phyloP scores from a whole-genome alignment of 2,329 filamentous ascomycete genomes.

The Fonsecaea pugnacius region DNA sequence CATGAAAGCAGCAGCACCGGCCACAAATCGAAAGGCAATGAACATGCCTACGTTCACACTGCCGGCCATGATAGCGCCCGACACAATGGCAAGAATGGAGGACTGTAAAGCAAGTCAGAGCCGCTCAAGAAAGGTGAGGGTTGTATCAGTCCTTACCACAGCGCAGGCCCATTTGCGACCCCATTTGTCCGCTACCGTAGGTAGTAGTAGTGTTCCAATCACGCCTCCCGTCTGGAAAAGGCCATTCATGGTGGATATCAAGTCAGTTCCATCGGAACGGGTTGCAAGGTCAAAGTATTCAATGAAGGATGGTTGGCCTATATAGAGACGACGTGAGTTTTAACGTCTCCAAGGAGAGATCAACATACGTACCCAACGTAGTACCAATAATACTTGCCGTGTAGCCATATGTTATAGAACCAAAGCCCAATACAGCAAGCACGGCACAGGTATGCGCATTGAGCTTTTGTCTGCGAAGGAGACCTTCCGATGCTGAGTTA shows the following conservation, averaged over 20 bases:
- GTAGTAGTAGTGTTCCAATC: constrained; percentile 30
- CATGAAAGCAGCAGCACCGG: constrained; percentile 34
- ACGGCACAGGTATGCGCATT: constrained; percentile 30
- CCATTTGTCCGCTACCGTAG: constrained; percentile 31
- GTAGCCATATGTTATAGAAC: constrained; percentile 34
- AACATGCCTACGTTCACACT: constrained; percentile 32
- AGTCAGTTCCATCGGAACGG: constrained; percentile 28
- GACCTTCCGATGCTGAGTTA: constrained; percentile 21
- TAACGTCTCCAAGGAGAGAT: background rate
- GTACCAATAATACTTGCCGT: constrained; percentile 35
- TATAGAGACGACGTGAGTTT: background rate
- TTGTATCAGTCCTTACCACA: constrained; percentile 15
- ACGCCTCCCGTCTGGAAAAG: constrained; percentile 30
- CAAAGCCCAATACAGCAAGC: constrained; percentile 29
- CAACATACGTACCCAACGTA: constrained; percentile 33
- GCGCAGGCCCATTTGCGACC: constrained; percentile 34
- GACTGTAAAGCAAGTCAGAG: constrained; percentile 17
- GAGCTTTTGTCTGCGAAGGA: constrained; percentile 29
- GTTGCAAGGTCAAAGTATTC: constrained; percentile 38
- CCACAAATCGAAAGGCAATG: constrained; percentile 34
- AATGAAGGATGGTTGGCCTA: constrained; percentile 51
- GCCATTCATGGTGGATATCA: constrained; percentile 34
- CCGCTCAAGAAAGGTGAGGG: background rate
- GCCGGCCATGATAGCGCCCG: constrained; percentile 30
- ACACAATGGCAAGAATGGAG: constrained; percentile 25